These are phyloP conservation scores for Cicer cuneatum DNA, from an alignment of 306 rosid genomes.

Conservation along the genomic window DNA sequence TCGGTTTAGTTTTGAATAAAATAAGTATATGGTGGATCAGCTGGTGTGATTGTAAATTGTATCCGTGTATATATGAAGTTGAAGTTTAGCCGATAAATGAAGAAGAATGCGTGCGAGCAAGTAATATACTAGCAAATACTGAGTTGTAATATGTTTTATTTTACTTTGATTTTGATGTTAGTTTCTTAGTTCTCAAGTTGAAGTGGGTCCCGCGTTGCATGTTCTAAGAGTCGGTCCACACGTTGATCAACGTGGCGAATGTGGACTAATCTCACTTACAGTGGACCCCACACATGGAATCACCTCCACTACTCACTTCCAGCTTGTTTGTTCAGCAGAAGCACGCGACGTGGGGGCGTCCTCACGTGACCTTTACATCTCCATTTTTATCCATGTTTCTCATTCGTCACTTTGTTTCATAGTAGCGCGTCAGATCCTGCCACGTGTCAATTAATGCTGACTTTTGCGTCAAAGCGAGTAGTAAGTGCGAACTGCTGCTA, in stretches of 20 bases:
- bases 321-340: constrained; percentile 30
- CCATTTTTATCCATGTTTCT: constrained; percentile 29
- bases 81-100: not conserved
- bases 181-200: constrained; percentile 44
- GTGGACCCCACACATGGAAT: constrained; percentile 56
- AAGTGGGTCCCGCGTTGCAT: constrained; percentile 51
- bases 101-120: constrained; percentile 14
- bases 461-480: constrained; percentile 40
- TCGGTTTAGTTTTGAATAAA: too few relatives aligned
- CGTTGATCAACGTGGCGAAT: constrained; percentile 56
- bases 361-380: constrained; percentile 67
- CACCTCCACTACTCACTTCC: constrained; percentile 40
- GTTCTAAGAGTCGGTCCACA: constrained; percentile 56
- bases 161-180: not conserved
- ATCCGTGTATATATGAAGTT: not conserved
- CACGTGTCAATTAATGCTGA: constrained; percentile 38
- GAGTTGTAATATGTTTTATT: not conserved
- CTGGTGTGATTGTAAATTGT: not conserved
- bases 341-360: constrained; percentile 51
- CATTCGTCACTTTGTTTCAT: constrained; percentile 1
- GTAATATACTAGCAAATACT: constrained; percentile 11
- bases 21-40: too few relatives aligned
- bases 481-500: not conserved
- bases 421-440: constrained; percentile 14
- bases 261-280: constrained; percentile 27